phyloP scores from a whole-genome alignment of 1,284 basidiomycete species.

The Nidula niveotomentosa region DNA sequence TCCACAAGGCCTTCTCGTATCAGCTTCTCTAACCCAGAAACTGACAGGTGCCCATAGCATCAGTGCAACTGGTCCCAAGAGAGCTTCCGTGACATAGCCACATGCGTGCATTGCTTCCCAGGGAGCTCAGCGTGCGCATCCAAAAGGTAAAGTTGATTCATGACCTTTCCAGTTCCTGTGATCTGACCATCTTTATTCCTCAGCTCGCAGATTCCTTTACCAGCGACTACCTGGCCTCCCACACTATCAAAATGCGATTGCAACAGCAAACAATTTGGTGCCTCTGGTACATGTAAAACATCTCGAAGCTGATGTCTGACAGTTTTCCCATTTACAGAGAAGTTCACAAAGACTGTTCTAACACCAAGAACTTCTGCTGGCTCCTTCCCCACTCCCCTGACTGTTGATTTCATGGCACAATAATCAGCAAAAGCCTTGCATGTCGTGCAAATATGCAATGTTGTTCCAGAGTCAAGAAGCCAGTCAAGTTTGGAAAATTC shows the following conservation, averaged over 20 bases:
- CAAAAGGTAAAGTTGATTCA: conserved; percentile 8
- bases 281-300: conserved; percentile 9
- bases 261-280: conserved; percentile 13
- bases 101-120: conserved; percentile 8
- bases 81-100: conserved; percentile 1
- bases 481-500: conserved; percentile 6
- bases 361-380: too few species aligned
- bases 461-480: conserved; percentile 7
- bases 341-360: too few species aligned
- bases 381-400: too few species aligned
- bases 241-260: conserved; percentile 5
- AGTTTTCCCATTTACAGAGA: conserved; percentile 1
- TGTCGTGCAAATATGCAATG: too few species aligned
- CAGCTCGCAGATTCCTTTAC: conserved; percentile 1
- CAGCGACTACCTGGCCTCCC: conserved; percentile 3
- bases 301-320: conserved; percentile 4
- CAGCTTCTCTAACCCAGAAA: conserved; percentile 14
- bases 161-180: conserved; percentile 6
- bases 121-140: conserved; percentile 1
- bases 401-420: not conserved
- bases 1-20: conserved; percentile 18
- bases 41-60: conserved; percentile 27
- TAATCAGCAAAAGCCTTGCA: conserved; percentile 4
- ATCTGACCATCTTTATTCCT: conserved; percentile 3
- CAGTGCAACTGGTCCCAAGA: conserved; percentile 33